Percentiles rank a stretch among this genome's conserved stretches.
Evolutionary conservation across 164 flowering plant species (phyloP).

Genomic region (Chimonanthus salicifolius): DNA sequence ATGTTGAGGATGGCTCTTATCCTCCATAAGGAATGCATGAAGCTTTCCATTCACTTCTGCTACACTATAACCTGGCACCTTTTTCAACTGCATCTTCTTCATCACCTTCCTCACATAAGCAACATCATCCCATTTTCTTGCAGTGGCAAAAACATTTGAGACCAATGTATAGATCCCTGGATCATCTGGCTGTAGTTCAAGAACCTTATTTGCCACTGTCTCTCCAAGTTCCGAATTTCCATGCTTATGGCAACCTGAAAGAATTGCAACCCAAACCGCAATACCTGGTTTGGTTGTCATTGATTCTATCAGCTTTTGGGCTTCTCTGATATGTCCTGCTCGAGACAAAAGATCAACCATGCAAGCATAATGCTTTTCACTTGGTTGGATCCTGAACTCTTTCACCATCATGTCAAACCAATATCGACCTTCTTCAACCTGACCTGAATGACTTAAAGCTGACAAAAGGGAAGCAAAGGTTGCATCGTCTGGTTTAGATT

Average conservation of each 20-base stretch:
- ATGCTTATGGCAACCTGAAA: slow-evolving; percentile 23
- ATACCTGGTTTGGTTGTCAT: slow-evolving; percentile 20
- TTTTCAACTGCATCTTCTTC: slow-evolving; percentile 22
- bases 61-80: slow-evolving; percentile 25
- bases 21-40: slow-evolving; percentile 26
- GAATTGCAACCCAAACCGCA: slow-evolving; percentile 26
- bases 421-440: slow-evolving; percentile 24
- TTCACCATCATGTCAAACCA: slow-evolving; percentile 25
- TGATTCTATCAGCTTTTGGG: slow-evolving; percentile 16
- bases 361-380: slow-evolving; percentile 27
- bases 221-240: slow-evolving; percentile 18
- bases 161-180: slow-evolving; percentile 30
- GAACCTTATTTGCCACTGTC: slow-evolving; percentile 17
- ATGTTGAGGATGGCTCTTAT: slow-evolving; percentile 24
- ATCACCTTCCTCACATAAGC: slow-evolving; percentile 24
- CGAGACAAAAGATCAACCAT: slow-evolving; percentile 33
- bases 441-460: slow-evolving; percentile 31
- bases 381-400: slow-evolving; percentile 19
- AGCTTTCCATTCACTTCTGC: slow-evolving; percentile 19
- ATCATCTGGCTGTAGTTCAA: slow-evolving; percentile 26
- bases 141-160: slow-evolving; percentile 23
- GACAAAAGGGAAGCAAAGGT: slow-evolving; percentile 30
- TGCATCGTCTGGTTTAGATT: slow-evolving; percentile 19
- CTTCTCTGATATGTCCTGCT: slow-evolving; percentile 23
- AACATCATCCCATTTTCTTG: slow-evolving; percentile 26